Conservation (phyloP, 371 early-diverging fungal genomes). For the Entomophthora muscae region DNA sequence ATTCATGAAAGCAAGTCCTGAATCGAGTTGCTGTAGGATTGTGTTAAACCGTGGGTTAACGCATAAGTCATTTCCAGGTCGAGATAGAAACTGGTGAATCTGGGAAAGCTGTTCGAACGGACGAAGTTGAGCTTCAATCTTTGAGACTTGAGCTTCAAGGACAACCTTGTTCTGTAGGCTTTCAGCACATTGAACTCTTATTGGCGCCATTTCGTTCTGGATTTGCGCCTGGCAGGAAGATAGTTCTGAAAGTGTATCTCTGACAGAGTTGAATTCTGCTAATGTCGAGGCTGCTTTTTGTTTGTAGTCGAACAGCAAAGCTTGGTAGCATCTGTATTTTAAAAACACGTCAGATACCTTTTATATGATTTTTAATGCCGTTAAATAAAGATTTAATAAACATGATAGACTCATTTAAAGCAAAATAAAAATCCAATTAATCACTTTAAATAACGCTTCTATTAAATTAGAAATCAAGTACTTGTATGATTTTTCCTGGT, state of each 20-base stretch:
- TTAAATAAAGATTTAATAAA: too few relatives aligned
- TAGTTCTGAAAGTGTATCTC: neutral
- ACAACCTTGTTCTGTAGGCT: neutral
- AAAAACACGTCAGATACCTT: too few relatives aligned
- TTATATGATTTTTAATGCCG: too few relatives aligned
- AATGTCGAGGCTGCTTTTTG: neutral
- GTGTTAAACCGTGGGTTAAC: neutral
- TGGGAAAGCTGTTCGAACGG: neutral
- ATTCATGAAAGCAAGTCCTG: neutral
- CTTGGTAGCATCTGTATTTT: neutral
- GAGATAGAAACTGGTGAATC: neutral
- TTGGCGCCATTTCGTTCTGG: neutral
- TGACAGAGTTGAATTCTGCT: neutral
- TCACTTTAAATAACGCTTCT: too few relatives aligned
- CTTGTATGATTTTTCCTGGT: neutral
- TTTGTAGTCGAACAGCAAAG: neutral
- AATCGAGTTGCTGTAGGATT: neutral
- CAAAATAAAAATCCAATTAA: too few relatives aligned
- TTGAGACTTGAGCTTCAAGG: neutral
- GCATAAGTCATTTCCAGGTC: neutral
- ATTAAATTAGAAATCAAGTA: too few relatives aligned
- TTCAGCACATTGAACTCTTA: neutral
- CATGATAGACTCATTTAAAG: too few relatives aligned
- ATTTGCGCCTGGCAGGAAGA: neutral
- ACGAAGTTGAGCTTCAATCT: neutral